Evolutionary conservation across 1,284 basidiomycete species (phyloP), one percentile per base, ranked within the genome.

Genomic region (Rhodotorula sp.): DNA sequence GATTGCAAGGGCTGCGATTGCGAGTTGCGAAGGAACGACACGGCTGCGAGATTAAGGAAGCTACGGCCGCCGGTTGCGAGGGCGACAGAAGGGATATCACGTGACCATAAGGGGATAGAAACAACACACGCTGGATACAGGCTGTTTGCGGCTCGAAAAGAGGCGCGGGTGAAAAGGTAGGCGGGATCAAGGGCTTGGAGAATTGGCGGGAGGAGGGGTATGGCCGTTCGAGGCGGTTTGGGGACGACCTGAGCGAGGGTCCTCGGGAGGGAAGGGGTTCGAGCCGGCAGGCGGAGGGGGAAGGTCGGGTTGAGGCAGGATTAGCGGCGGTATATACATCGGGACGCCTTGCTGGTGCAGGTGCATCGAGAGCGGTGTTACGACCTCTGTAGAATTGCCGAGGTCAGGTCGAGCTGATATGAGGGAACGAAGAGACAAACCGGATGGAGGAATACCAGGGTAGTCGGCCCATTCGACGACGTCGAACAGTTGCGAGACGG

Each of bases 281-380:
- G 48, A 61, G 24, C 66, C 55, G 2, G 71, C 51, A 4, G 71
- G 71, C 13, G 67, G 68, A 7, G 69, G 71, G 24, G 40, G 28
- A 18, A 56, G 55, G 24, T 46, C 62, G 30, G 50, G 26, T n/a
- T 62, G 51, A 2, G 63, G 10, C n/a, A 73, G 66, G 28, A 73
- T 60, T 30, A 75, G 64, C 1, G 73, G 70, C 15, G 73, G 73
- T 24, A 72, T 68, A 78, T 86, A 86, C 83, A 91, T 87, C 79
- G 87, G 85, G 64, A 88, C 88, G 63, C 89, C 89, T 81, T 92
- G 90, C 68, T 88, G 85, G 72, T 89, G 80, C 76, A 92, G 90
- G 72, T 85, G 86, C 79, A 88, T 87, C 64, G 86, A 86, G 40
- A 84, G 77, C 46, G 77, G 77, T 63, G 83, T 83, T 30, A 79